phyloP scores from a whole-genome alignment of 805 yeast species.

The Teunomyces pallodes region DNA sequence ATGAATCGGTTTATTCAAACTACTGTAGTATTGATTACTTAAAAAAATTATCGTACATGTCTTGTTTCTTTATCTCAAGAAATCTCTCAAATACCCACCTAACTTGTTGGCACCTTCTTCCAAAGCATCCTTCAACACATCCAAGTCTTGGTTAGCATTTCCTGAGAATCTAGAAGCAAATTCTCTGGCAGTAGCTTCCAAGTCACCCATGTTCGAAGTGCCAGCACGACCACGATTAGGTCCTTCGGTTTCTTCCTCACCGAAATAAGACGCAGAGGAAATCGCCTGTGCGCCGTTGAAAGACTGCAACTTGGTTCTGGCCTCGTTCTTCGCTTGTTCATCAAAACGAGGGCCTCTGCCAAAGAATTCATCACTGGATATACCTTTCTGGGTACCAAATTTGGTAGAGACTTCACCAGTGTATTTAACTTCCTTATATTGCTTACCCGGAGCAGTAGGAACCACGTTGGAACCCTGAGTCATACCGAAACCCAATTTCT shows the following conservation, averaged over 20 bases:
- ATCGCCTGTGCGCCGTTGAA: constrained; percentile 87
- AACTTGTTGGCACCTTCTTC: constrained; percentile 92
- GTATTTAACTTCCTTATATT: constrained; percentile 57
- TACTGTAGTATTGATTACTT: background rate
- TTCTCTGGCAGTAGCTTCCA: constrained; percentile 60
- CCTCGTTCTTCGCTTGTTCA: constrained; percentile 74
- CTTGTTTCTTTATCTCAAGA: constrained; percentile 46
- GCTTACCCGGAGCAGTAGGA: constrained; percentile 31
- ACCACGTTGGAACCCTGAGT: constrained; percentile 57
- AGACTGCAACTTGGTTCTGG: constrained; percentile 72
- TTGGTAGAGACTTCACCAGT: constrained; percentile 74
- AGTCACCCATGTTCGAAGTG: constrained; percentile 37
- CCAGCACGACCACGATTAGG: constrained; percentile 22
- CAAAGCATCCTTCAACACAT: constrained; percentile 82
- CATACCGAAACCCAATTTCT: constrained; percentile 91
- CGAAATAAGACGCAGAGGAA: constrained; percentile 90
- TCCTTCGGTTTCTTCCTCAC: constrained; percentile 62
- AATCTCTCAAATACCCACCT: constrained; percentile 83
- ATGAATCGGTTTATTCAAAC: background rate
- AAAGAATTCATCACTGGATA: constrained; percentile 92
- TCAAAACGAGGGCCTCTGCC: constrained; percentile 82
- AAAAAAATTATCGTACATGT: background rate
- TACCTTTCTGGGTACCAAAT: constrained; percentile 88
- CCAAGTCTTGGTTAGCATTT: constrained; percentile 85
- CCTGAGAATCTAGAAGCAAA: constrained; percentile 67